Conservation (phyloP, 345 rosid genomes). For the Ricinus communis region DNA sequence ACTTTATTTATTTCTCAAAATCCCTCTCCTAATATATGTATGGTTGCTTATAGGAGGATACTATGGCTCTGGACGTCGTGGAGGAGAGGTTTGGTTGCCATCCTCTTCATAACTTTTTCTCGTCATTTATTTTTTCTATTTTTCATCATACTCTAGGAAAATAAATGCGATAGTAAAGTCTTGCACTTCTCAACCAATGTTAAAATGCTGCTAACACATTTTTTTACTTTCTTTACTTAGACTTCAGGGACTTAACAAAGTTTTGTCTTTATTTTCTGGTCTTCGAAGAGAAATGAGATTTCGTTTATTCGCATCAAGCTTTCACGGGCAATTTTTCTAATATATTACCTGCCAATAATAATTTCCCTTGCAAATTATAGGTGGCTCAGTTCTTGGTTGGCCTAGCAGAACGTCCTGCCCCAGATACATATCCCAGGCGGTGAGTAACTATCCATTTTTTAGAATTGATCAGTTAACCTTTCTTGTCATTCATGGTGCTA, state of each 20-base stretch:
- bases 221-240: neutral
- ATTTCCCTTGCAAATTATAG: conserved; percentile 29
- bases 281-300: neutral
- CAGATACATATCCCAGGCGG: conserved; percentile 75
- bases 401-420: conserved; percentile 70
- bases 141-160: neutral
- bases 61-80: conserved; percentile 95
- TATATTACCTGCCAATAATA: neutral
- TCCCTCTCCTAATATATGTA: conserved; percentile 3
- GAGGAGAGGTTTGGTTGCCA: conserved; percentile 64
- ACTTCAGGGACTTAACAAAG: neutral
- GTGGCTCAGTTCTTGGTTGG: conserved; percentile 94
- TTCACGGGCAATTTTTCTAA: too few species aligned
- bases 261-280: neutral
- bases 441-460: conserved; percentile 16
- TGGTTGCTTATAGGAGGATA: conserved; percentile 68
- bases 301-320: too few species aligned
- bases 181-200: neutral
- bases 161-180: neutral
- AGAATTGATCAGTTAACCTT: neutral
- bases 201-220: neutral
- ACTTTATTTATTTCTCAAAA: conserved; percentile 16
- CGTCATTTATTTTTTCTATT: neutral
- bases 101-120: conserved; percentile 12
- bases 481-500: neutral